Evolutionary conservation across 768 basidiomycete species (phyloP).

Genomic region (Zangia roseola): DNA sequence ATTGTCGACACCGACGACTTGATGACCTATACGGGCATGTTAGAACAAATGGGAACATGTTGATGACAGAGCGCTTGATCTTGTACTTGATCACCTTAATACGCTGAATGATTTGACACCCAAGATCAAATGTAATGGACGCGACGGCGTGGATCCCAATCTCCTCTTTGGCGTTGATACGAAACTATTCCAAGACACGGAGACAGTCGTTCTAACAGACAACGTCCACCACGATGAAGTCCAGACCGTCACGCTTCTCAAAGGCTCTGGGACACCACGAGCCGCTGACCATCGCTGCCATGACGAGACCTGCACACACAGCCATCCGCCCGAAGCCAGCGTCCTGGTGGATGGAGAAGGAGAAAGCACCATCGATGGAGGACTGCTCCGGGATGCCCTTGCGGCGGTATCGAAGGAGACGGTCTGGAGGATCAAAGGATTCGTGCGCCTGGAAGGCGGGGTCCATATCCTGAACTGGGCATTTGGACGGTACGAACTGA

Average conservation of each 20-base stretch:
- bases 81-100: conserved; percentile 82
- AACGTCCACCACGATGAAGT: conserved; percentile 77
- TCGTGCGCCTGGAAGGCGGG: conserved; percentile 52
- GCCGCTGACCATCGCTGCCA: conserved; percentile 21
- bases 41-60: conserved; percentile 92
- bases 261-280: conserved; percentile 33
- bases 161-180: conserved; percentile 90
- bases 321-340: not conserved
- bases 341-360: conserved; percentile 6
- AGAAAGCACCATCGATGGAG: conserved; percentile 33
- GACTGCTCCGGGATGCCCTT: conserved; percentile 47
- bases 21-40: conserved; percentile 2
- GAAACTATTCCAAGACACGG: conserved; percentile 55
- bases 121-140: conserved; percentile 68
- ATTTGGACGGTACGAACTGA: conserved; percentile 80
- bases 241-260: conserved; percentile 68
- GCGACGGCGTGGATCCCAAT: conserved; percentile 67
- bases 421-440: conserved; percentile 86
- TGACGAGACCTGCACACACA: conserved; percentile 4
- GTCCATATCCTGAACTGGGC: conserved; percentile 86
- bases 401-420: conserved; percentile 58
- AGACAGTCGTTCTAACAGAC: conserved; percentile 7
- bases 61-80: conserved; percentile 74
- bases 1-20: not conserved
- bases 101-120: conserved; percentile 91